Evolutionary conservation across 257 asterid species (phyloP), one percentile per base, ranked within the genome.

Genomic region (Plantago ovata): DNA sequence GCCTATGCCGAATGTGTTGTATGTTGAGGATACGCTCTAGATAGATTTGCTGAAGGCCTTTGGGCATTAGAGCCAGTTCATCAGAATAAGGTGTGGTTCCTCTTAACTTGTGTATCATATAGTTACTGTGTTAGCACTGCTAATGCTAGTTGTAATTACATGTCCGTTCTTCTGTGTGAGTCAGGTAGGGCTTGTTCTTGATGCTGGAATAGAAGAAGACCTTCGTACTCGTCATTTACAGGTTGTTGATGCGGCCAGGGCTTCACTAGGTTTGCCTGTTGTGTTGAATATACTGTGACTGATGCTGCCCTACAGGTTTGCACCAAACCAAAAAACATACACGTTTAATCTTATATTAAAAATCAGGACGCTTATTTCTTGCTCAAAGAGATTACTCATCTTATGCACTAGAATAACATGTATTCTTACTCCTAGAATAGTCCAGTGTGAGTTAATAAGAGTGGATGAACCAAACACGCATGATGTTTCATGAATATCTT

Each of bases 1-100:
- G 98, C 95, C 98, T 33, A 83, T 90, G 89, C 75, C 92, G 0
- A 84, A 90, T 75, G 87, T 83, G 6, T 69, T 84, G 10, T 90
- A 90, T 55, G 98, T 90, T 59, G 98, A 90, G 78, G 98, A 18
- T 90, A 83, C 66, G 98, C 98, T 24, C 81, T 89, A 45, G 95
- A 90, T 75, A 78, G 89, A 71, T 87, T 90, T 75, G 95, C 98
- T 18, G 87, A 87, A 79, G 98, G 95, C 40, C 77, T 70, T 66
- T 90, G 98, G 96, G 91, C 77, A 10, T 79, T 90, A 43, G 83
- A 87, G 59, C 89, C 95, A 6, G 92, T 87, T 74, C 95, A 83
- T 73, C 98, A 87, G 63, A 90, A 90, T 77, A 84, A 77, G 86
- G 98, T 87, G 67, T 45, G 74, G 38, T 14, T 47, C 46, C n/a